Evolutionary conservation across 257 asterid genomes (phyloP).

Genomic region (Rehmannia glutinosa): DNA sequence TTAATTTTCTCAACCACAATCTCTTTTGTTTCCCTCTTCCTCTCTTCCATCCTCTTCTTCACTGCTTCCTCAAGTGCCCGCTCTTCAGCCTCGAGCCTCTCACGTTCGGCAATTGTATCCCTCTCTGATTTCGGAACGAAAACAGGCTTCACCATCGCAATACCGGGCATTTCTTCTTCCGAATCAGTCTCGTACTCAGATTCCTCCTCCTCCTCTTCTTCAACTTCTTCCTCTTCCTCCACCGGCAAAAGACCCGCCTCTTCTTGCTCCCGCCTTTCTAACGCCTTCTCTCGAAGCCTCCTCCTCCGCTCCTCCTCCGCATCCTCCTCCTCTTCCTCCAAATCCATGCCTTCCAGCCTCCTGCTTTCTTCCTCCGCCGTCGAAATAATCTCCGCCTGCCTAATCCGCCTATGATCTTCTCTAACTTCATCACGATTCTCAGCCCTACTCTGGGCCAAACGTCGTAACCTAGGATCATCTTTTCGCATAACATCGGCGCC

Average conservation of each 20-base stretch:
- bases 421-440: slow-evolving; percentile 83
- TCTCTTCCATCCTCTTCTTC: slow-evolving; percentile 68
- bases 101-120: slow-evolving; percentile 88
- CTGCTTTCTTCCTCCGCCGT: slow-evolving; percentile 75
- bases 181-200: slow-evolving; percentile 93
- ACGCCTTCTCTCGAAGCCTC: slow-evolving; percentile 65
- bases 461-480: slow-evolving; percentile 85
- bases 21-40: slow-evolving; percentile 74
- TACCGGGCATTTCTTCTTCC: slow-evolving; percentile 64
- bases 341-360: slow-evolving; percentile 56
- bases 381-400: slow-evolving; percentile 94
- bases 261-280: slow-evolving; percentile 69
- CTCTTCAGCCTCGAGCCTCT: slow-evolving; percentile 88
- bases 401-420: slow-evolving; percentile 85
- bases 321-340: slow-evolving; percentile 83
- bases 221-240: slow-evolving; percentile 78
- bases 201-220: slow-evolving; percentile 56
- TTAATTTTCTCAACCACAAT: slow-evolving; percentile 80
- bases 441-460: slow-evolving; percentile 74
- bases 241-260: slow-evolving; percentile 61
- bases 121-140: slow-evolving; percentile 75
- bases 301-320: slow-evolving; percentile 78
- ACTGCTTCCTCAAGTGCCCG: slow-evolving; percentile 69
- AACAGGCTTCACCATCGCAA: slow-evolving; percentile 80
- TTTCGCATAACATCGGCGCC: slow-evolving; percentile 38